Evolutionary conservation across 2,329 filamentous ascomycete species (phyloP).

Genomic region (Purpureocillium takamizusanense): DNA sequence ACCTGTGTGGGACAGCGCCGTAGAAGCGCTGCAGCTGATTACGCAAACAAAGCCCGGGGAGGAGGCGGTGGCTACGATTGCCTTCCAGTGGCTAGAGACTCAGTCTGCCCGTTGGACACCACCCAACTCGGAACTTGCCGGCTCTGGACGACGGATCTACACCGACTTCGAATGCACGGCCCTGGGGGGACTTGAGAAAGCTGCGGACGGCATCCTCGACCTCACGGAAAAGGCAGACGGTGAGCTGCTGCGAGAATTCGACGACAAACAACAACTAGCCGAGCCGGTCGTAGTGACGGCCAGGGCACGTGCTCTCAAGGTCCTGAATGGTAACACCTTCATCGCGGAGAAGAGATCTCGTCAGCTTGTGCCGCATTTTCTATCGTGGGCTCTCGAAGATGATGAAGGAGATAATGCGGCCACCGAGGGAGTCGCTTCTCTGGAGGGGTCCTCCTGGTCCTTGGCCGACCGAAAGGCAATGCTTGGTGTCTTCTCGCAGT

Average conservation of each 20-base stretch:
- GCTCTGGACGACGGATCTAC: constrained; percentile 28
- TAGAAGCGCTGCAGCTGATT: constrained; percentile 66
- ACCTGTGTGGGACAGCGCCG: constrained; percentile 80
- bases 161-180: constrained; percentile 85
- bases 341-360: constrained; percentile 83
- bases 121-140: constrained; percentile 22
- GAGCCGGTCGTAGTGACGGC: constrained; percentile 45
- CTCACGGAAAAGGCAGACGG: constrained; percentile 44
- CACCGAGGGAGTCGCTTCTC: constrained; percentile 24
- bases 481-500: constrained; percentile 72
- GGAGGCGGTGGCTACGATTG: constrained; percentile 58
- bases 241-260: constrained; percentile 54
- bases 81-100: constrained; percentile 67
- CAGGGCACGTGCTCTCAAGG: constrained; percentile 69
- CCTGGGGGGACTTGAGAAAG: constrained; percentile 47
- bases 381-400: constrained; percentile 63
- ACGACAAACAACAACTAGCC: constrained; percentile 49
- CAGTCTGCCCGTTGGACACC: constrained; percentile 47
- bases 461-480: constrained; percentile 77
- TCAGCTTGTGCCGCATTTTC: constrained; percentile 73
- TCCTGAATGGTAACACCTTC: constrained; percentile 65
- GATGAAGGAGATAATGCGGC: constrained; percentile 27
- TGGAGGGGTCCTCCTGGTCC: constrained; percentile 47
- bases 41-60: constrained; percentile 64
- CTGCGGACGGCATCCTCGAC: constrained; percentile 41